A percentile compares a stretch with the other conserved stretches of the same genome.
phyloP scores from a whole-genome alignment of 2,329 filamentous ascomycete species.

The Ophiostoma sp. region DNA sequence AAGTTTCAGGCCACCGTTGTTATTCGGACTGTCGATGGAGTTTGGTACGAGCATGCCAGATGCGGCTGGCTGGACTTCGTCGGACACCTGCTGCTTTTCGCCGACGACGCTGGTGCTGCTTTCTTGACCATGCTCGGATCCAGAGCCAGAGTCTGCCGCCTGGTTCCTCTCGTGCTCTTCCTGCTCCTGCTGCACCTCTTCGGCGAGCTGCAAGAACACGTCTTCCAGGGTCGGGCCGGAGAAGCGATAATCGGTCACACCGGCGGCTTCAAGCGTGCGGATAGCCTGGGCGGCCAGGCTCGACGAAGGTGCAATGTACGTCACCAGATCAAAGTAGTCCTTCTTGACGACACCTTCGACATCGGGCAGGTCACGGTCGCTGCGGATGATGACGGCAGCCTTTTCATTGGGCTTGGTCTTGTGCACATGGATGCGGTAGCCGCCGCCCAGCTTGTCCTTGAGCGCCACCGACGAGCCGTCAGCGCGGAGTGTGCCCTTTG shows the following conservation, averaged over 20 bases:
- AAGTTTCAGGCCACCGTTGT: slow-evolving; percentile 52
- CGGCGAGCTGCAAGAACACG: slow-evolving; percentile 82
- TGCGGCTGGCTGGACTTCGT: background rate
- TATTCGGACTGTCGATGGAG: background rate
- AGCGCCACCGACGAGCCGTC: slow-evolving; percentile 82
- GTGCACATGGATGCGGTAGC: slow-evolving; percentile 78
- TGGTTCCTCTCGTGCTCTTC: slow-evolving; percentile 3
- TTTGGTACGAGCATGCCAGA: background rate
- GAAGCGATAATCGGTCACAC: slow-evolving; percentile 77
- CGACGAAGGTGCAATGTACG: slow-evolving; percentile 71
- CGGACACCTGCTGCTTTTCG: background rate
- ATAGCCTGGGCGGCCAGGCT: slow-evolving; percentile 71
- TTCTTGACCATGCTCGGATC: background rate
- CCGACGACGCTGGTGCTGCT: background rate
- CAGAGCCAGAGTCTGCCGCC: background rate
- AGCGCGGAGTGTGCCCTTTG: slow-evolving; percentile 78
- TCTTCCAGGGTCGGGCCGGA: slow-evolving; percentile 90
- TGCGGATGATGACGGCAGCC: slow-evolving; percentile 36
- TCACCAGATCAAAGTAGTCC: slow-evolving; percentile 67
- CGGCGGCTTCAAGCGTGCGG: slow-evolving; percentile 62
- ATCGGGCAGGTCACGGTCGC: slow-evolving; percentile 42
- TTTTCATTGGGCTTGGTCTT: slow-evolving; percentile 52
- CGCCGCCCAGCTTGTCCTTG: slow-evolving; percentile 78
- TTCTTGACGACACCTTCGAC: slow-evolving; percentile 59
- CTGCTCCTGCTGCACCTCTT: slow-evolving; percentile 66